Percentiles rank a stretch among this genome's conserved stretches.
Evolutionary conservation across 306 rosid species (phyloP).

Genomic region (Alnus glutinosa): DNA sequence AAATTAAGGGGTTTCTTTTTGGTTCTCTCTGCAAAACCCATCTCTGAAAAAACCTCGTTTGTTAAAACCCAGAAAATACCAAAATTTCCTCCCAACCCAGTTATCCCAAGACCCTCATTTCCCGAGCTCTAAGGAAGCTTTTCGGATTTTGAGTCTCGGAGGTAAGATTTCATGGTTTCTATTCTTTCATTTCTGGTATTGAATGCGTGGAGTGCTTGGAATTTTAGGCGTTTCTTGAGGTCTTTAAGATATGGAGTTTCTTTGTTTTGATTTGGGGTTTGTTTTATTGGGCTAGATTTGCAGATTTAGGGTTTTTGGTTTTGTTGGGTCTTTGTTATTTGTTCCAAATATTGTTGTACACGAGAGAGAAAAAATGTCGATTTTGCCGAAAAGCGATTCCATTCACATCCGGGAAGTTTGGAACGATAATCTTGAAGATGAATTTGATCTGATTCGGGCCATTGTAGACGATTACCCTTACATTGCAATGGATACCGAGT

Average conservation of each 20-base stretch:
- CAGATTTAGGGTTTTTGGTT: constrained; percentile 31
- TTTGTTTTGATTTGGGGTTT: constrained; percentile 8
- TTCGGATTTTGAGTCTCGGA: background rate
- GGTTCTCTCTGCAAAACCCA: constrained; percentile 1
- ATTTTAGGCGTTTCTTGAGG: background rate
- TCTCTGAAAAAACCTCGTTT: constrained; percentile 16
- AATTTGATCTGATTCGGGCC: constrained; percentile 28
- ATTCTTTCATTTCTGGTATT: constrained; percentile 1
- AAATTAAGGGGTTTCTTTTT: background rate
- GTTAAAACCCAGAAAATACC: background rate
- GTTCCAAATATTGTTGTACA: background rate
- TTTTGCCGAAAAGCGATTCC: constrained; percentile 15
- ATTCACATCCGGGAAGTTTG: constrained; percentile 46
- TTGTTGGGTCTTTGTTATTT: constrained; percentile 18
- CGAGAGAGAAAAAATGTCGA: constrained; percentile 26
- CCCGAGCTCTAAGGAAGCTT: background rate
- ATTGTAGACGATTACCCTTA: constrained; percentile 36
- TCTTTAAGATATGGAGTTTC: background rate
- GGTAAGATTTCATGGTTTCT: constrained; percentile 16
- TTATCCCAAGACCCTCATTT: background rate
- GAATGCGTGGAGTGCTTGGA: constrained; percentile 18
- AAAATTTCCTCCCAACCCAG: background rate
- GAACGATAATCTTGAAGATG: constrained; percentile 38
- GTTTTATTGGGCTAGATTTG: background rate
- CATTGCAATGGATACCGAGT: constrained; percentile 50